Percentiles rank a stretch among this genome's conserved stretches.
phyloP scores from a whole-genome alignment of 139 green algal genomes.

The Chlorella sorokiniana region DNA sequence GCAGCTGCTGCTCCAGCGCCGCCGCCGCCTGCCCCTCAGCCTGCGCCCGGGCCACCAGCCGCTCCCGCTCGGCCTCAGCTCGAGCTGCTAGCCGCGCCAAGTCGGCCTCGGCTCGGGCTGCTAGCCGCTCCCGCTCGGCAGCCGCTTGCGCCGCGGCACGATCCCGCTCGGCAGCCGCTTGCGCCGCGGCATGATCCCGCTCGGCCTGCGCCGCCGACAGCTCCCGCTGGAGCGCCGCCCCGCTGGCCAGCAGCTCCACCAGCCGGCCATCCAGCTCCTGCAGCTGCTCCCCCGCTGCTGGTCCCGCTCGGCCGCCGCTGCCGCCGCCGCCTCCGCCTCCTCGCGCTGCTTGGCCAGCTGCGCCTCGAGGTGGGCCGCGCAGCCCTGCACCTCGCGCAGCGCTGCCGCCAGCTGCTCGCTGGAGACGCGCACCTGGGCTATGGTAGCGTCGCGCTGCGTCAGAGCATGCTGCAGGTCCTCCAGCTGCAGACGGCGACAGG shows the following conservation, averaged over 20 bases:
- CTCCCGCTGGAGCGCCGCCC: background rate
- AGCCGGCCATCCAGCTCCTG: background rate
- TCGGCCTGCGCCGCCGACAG: too few relatives aligned
- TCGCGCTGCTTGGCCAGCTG: background rate
- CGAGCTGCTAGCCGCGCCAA: background rate
- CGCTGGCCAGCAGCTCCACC: background rate
- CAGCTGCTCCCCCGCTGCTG: constrained; percentile 1
- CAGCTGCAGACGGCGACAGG: background rate
- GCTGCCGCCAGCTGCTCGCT: constrained; percentile 25
- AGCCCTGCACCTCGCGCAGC: constrained; percentile 7
- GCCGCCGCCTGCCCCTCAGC: background rate
- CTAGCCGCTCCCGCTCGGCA: background rate
- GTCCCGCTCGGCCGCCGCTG: background rate
- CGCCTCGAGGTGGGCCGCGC: background rate
- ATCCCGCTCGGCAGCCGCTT: too few relatives aligned
- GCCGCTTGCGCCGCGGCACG: background rate
- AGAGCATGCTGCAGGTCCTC: background rate
- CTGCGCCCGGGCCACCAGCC: background rate
- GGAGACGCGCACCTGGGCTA: background rate
- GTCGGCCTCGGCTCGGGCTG: background rate
- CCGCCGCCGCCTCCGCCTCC: background rate
- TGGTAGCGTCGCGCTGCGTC: background rate
- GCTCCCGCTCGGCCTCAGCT: background rate
- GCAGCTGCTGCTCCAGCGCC: background rate
- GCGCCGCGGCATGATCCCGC: too few relatives aligned